Percentiles rank a stretch among this genome's conserved stretches.
phyloP scores from a whole-genome alignment of 352 stramenopile genomes.

The Pythium aquatile region DNA sequence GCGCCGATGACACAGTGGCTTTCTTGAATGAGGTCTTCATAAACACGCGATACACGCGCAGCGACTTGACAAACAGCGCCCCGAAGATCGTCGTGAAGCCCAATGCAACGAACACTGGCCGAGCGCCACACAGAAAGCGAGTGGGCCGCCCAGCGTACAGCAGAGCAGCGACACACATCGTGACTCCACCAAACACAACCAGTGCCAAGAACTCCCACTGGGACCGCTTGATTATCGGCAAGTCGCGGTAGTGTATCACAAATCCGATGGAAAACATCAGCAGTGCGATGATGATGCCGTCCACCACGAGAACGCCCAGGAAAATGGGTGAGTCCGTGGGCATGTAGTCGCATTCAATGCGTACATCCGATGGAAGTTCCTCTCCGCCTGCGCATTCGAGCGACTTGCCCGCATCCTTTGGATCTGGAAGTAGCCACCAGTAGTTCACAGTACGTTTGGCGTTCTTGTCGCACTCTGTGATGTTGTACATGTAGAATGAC shows the following conservation, averaged over 20 bases:
- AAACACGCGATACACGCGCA: slow-evolving; percentile 35
- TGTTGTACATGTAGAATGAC: slow-evolving; percentile 38
- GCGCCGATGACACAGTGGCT: slow-evolving; percentile 13
- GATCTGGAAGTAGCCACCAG: slow-evolving; percentile 34
- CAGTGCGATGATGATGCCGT: slow-evolving; percentile 10
- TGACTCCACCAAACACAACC: slow-evolving; percentile 44
- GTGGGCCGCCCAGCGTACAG: slow-evolving; percentile 44
- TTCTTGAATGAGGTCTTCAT: slow-evolving; percentile 24
- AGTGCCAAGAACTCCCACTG: slow-evolving; percentile 58
- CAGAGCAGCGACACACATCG: slow-evolving; percentile 39
- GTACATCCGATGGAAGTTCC: slow-evolving; percentile 24
- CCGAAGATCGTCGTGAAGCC: slow-evolving; percentile 30
- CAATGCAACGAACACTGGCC: slow-evolving; percentile 22
- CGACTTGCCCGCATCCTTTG: slow-evolving; percentile 20
- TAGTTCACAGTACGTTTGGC: slow-evolving; percentile 33
- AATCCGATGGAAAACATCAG: slow-evolving; percentile 20
- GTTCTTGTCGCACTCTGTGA: slow-evolving; percentile 28
- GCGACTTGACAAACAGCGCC: slow-evolving; percentile 28
- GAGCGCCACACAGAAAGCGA: slow-evolving; percentile 27
- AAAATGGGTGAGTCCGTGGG: slow-evolving; percentile 20
- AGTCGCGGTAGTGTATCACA: slow-evolving; percentile 27
- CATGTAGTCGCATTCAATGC: slow-evolving; percentile 39
- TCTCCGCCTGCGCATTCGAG: slow-evolving; percentile 37
- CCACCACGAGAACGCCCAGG: slow-evolving; percentile 25
- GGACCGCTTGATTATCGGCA: slow-evolving; percentile 55